phyloP scores from a whole-genome alignment of 2,329 filamentous ascomycete species.

The Diplodia mutila region DNA sequence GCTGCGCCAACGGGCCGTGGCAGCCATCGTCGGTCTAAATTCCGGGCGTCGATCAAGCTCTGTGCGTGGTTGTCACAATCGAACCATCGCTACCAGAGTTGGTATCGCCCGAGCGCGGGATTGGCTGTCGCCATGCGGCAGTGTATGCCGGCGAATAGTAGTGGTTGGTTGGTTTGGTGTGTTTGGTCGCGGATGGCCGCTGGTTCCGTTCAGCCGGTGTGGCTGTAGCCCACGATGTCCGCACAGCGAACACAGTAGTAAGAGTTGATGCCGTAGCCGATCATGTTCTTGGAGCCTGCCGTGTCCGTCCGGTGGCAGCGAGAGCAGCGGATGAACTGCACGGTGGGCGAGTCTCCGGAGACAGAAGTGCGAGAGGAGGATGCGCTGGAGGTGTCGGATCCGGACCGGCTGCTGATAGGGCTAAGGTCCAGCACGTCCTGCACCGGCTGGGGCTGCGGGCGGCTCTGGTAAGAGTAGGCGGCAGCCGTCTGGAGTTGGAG shows the following conservation, averaged over 20 bases:
- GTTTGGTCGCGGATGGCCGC: background rate
- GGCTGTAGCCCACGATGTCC: conserved; percentile 43
- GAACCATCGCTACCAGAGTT: background rate
- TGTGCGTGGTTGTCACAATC: background rate
- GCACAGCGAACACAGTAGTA: conserved; percentile 49
- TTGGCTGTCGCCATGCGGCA: background rate
- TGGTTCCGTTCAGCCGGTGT: conserved; percentile 36
- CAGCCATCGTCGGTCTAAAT: conserved; percentile 3
- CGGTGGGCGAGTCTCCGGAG: conserved; percentile 6
- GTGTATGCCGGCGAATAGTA: background rate
- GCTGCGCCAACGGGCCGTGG: background rate
- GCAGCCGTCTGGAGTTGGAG: conserved; percentile 46
- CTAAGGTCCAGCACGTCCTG: conserved; percentile 28
- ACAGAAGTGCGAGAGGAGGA: conserved; percentile 21
- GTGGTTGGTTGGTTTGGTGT: background rate
- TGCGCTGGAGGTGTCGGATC: background rate
- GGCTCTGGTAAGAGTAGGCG: conserved; percentile 33
- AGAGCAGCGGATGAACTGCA: conserved; percentile 28
- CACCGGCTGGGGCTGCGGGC: conserved; percentile 33
- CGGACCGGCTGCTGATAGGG: conserved; percentile 16
- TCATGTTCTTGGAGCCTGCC: conserved; percentile 34
- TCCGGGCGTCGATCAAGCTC: conserved; percentile 15
- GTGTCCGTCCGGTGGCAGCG: conserved; percentile 29
- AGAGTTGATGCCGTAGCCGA: conserved; percentile 44
- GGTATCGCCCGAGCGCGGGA: background rate